These are phyloP conservation scores for Solanum hybrid DNA, from an alignment of 305 asterid species.

Conservation along the genomic window DNA sequence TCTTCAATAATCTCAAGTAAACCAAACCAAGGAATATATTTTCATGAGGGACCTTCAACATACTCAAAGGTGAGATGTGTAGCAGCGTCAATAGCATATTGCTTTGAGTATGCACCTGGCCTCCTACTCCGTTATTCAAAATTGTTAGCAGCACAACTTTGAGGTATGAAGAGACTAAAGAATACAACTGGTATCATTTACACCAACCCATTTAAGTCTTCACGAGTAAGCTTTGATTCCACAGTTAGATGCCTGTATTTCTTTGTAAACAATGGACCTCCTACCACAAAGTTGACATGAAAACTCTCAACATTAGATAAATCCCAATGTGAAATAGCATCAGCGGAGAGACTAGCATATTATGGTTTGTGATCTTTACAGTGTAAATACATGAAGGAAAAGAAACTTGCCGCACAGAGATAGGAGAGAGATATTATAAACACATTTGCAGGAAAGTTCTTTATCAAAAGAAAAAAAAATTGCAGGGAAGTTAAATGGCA, in stretches of 20 bases:
- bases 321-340: neutral
- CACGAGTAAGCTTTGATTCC: neutral
- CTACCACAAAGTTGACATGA: neutral
- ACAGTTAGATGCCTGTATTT: neutral
- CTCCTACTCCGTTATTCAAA: neutral
- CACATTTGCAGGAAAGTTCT: neutral
- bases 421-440: neutral
- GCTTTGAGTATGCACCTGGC: conserved; percentile 50
- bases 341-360: neutral
- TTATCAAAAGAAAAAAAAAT: neutral
- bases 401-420: neutral
- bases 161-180: neutral
- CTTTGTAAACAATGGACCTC: neutral
- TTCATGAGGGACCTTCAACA: conserved; percentile 65
- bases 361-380: neutral
- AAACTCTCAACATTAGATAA: neutral
- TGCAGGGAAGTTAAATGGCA: neutral
- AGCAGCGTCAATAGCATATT: conserved; percentile 60
- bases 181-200: neutral
- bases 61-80: conserved; percentile 59
- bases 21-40: conserved; percentile 68
- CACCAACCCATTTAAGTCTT: neutral
- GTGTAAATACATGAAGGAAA: neutral
- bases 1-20: conserved; percentile 52
- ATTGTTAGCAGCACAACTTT: neutral